A percentile compares a stretch with the other conserved stretches of the same genome.
Evolutionary conservation across 2,329 filamentous ascomycete species (phyloP).

Genomic region (Scedosporium boydii): DNA sequence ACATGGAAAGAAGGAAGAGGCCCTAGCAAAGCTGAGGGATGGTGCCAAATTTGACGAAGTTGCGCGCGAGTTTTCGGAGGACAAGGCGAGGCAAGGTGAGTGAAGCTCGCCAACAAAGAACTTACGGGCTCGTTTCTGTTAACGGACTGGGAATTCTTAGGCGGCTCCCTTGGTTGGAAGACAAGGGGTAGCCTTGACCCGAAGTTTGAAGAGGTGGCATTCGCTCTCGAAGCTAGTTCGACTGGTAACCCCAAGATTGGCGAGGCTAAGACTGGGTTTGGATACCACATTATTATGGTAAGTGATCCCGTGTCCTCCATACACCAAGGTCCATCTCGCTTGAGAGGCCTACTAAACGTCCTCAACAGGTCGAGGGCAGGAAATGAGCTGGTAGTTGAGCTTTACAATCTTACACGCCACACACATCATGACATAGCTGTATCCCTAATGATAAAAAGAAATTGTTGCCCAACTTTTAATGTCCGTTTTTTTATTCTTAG

Average conservation of each 20-base stretch:
- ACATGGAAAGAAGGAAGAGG: constrained; percentile 68
- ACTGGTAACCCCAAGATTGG: constrained; percentile 54
- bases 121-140: not conserved
- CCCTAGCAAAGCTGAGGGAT: constrained; percentile 55
- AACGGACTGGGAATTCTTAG: constrained; percentile 25
- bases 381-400: constrained; percentile 20
- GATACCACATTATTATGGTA: constrained; percentile 77
- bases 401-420: not conserved
- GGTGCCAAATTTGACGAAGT: constrained; percentile 68
- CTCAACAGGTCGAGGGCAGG: constrained; percentile 27
- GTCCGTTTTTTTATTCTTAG: constrained; percentile 29
- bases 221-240: constrained; percentile 56
- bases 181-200: constrained; percentile 56
- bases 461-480: constrained; percentile 13
- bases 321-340: not conserved
- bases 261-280: constrained; percentile 65
- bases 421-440: constrained; percentile 4
- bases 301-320: constrained; percentile 9
- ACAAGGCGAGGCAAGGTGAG: constrained; percentile 60
- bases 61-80: constrained; percentile 62
- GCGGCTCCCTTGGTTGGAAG: constrained; percentile 66
- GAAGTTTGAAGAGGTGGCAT: constrained; percentile 65
- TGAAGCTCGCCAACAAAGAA: not conserved
- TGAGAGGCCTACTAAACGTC: not conserved
- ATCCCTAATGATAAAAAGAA: not conserved